Percentiles rank a stretch among this genome's conserved stretches.
These are phyloP conservation scores for Thoreauomyces humboldtii DNA, from an alignment of 192 early-diverging fungal species.

Conservation along the genomic window DNA sequence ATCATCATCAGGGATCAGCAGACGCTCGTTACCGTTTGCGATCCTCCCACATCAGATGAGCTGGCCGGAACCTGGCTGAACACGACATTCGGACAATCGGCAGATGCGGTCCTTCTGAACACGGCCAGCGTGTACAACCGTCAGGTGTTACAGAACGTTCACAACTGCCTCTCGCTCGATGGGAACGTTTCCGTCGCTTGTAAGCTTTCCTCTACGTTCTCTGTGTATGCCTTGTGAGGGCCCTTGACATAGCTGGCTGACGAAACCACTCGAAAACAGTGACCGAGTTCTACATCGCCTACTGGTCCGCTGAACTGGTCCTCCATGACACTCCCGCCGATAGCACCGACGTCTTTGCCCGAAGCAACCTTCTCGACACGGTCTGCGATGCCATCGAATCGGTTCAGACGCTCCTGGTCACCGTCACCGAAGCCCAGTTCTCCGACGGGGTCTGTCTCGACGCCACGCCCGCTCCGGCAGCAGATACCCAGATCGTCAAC, in stretches of 20 bases:
- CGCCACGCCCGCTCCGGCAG: not conserved
- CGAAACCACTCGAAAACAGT: too few species aligned
- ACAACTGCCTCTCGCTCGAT: not conserved
- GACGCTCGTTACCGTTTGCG: not conserved
- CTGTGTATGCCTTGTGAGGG: too few species aligned
- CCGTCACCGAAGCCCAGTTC: not conserved
- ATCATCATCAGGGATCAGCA: too few species aligned
- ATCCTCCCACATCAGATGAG: not conserved
- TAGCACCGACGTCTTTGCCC: not conserved
- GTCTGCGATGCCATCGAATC: not conserved
- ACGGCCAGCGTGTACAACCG: conserved; percentile 9
- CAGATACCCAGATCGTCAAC: not conserved
- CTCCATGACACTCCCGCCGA: not conserved
- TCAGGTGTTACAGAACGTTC: not conserved
- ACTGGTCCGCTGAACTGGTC: not conserved
- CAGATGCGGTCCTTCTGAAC: conserved; percentile 6
- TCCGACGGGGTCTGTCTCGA: not conserved
- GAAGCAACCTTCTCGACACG: not conserved
- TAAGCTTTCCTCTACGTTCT: too few species aligned
- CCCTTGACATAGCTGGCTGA: too few species aligned
- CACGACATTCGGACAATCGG: conserved; percentile 3
- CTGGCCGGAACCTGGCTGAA: conserved; percentile 12
- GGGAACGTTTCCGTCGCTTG: not conserved
- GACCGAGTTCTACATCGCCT: not conserved
- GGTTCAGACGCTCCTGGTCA: not conserved